Evolutionary conservation across 306 rosid genomes (phyloP), one percentile per base, ranked within the genome.

Genomic region (Sicyos edulis): DNA sequence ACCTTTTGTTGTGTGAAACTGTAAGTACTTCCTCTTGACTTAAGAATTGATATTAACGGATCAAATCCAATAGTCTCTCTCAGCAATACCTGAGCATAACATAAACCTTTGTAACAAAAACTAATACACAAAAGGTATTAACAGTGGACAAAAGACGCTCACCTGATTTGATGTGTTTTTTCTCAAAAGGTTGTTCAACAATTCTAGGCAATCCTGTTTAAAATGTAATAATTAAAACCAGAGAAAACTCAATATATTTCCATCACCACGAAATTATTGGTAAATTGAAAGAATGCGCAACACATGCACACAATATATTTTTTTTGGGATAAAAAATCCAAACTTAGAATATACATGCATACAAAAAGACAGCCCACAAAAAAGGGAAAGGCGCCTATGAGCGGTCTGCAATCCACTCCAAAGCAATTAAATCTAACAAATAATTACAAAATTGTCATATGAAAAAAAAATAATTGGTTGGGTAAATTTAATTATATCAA

Each of bases 1-100:
- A 89, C 97, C 97, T 92, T 92, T 82, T 92, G 96, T 85, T 89
- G 96, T 54, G 91, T 89, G 85, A 88, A 89, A 79, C 80, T 82
- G 80, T 85, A 91, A 19, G 83, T 40, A 85, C 81, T 84, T 82
- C 95, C 96, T 70, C 96, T 83, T 72, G 82, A 78, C 85, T 84
- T 92, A 80, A 92, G 79, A 78, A 86, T 81, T 75, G 89, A 92
- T 81, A 89, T 73, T 79, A 92, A 73, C 74, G 92, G 84, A 78
- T 92, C 97, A 83, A 89, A 81, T 68, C 97, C 96, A 45, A 88
- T 76, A 32, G 97, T 92, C 82, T 92, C 97, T 82, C 97, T 86
- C 47, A 92, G 72, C 52, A 92, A 85, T 73, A 92, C 86, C 97
- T 92, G 87, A 70, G 78, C 22, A 77, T 19, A 66, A 14, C 52